Conservation (phyloP, 1,284 basidiomycete species). For the Spongispora temasekensis region DNA sequence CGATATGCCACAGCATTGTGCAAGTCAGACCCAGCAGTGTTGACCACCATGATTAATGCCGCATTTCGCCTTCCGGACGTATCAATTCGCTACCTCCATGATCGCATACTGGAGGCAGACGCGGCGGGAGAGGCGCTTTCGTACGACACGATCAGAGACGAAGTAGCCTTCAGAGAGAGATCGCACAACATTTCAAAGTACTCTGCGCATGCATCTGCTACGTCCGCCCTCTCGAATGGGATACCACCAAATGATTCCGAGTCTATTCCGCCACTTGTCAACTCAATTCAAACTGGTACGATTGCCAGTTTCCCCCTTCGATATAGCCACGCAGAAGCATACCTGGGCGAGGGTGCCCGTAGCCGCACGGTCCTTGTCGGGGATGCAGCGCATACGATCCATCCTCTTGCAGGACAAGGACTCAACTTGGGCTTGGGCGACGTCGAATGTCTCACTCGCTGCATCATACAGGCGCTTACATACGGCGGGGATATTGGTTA, state of each 20-base stretch:
- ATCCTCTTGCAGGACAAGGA: constrained; percentile 97
- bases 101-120: constrained; percentile 59
- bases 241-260: constrained; percentile 67
- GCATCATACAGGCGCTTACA: constrained; percentile 57
- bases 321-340: constrained; percentile 86
- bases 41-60: constrained; percentile 84
- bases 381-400: constrained; percentile 94
- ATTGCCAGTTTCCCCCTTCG: constrained; percentile 90
- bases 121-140: constrained; percentile 45
- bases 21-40: constrained; percentile 62
- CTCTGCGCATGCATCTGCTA: constrained; percentile 61
- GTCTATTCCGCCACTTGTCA: constrained; percentile 75
- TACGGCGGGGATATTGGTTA: constrained; percentile 81
- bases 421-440: constrained; percentile 93
- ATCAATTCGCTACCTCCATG: constrained; percentile 71
- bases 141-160: constrained; percentile 49
- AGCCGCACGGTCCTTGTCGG: constrained; percentile 87
- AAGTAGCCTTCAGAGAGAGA: constrained; percentile 68
- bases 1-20: constrained; percentile 75
- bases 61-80: constrained; percentile 87
- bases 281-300: constrained; percentile 71
- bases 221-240: constrained; percentile 39
- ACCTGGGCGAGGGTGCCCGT: constrained; percentile 72
- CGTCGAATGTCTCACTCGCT: constrained; percentile 67
- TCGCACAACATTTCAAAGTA: constrained; percentile 62